Conservation (phyloP, 805 yeast species). For the Pichia gijzeniarum region DNA sequence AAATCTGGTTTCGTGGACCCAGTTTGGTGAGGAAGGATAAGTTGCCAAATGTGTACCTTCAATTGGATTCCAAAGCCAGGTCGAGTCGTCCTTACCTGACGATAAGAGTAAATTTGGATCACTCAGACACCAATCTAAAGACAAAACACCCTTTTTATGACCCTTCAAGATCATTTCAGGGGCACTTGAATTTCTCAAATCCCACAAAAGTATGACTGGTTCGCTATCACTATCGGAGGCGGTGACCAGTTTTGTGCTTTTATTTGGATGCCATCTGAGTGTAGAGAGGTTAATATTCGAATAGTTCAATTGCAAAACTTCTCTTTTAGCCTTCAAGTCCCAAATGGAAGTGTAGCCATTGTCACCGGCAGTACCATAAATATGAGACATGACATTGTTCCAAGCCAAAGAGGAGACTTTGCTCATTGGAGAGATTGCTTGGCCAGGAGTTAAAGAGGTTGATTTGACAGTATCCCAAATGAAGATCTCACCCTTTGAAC, state of each 20-base stretch:
- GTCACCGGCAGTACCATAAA: slow-evolving; percentile 84
- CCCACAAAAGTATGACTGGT: slow-evolving; percentile 87
- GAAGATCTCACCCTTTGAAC: slow-evolving; percentile 79
- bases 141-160: slow-evolving; percentile 81
- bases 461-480: slow-evolving; percentile 80
- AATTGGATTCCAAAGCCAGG: slow-evolving; percentile 85
- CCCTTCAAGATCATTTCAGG: slow-evolving; percentile 76
- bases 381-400: slow-evolving; percentile 79
- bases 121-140: slow-evolving; percentile 87
- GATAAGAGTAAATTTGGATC: slow-evolving; percentile 77
- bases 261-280: slow-evolving; percentile 93
- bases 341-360: slow-evolving; percentile 86
- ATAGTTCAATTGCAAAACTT: slow-evolving; percentile 79
- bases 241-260: slow-evolving; percentile 79
- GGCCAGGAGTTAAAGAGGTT: slow-evolving; percentile 61
- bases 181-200: slow-evolving; percentile 85
- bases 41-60: slow-evolving; percentile 69
- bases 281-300: slow-evolving; percentile 66
- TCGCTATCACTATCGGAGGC: slow-evolving; percentile 77
- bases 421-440: slow-evolving; percentile 72
- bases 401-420: slow-evolving; percentile 79
- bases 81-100: slow-evolving; percentile 88
- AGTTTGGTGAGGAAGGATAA: slow-evolving; percentile 86
- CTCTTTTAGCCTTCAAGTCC: slow-evolving; percentile 85
- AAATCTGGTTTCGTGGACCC: slow-evolving; percentile 87